A percentile compares a stretch with the other conserved stretches of the same genome.
These are phyloP conservation scores for Leucocoprinus leucothites DNA, from an alignment of 768 basidiomycete genomes.

Conservation along the genomic window DNA sequence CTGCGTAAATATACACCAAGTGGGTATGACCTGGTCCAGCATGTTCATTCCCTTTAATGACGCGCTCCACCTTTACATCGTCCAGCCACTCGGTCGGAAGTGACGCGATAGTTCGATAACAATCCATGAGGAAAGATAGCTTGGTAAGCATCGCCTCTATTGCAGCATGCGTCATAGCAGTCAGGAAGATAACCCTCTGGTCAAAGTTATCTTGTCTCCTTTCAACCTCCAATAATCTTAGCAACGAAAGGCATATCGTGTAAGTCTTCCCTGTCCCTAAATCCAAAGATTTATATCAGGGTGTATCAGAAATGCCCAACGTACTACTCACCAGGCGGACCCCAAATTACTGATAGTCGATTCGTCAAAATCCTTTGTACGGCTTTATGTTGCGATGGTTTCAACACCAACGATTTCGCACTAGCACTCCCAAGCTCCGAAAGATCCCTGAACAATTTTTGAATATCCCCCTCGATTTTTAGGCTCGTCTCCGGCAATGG, in stretches of 20 bases:
- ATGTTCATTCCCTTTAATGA: constrained; percentile 39
- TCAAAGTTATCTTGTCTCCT: constrained; percentile 25
- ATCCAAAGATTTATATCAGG: not conserved
- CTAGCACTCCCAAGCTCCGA: constrained; percentile 27
- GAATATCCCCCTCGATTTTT: constrained; percentile 35
- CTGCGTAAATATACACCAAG: constrained; percentile 38
- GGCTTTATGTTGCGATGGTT: constrained; percentile 45
- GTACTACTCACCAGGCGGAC: constrained; percentile 40
- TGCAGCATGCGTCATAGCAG: constrained; percentile 51
- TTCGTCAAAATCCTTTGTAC: constrained; percentile 40
- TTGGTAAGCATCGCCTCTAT: constrained; percentile 47
- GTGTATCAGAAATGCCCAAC: not conserved
- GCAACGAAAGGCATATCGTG: constrained; percentile 31
- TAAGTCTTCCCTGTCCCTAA: constrained; percentile 40
- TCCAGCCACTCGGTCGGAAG: constrained; percentile 40
- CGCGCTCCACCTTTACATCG: constrained; percentile 38
- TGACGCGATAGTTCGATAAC: constrained; percentile 33
- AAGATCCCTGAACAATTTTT: constrained; percentile 37
- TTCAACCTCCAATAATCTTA: constrained; percentile 43
- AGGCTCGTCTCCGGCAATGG: constrained; percentile 24
- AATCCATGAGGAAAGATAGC: constrained; percentile 31
- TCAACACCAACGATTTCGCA: constrained; percentile 39
- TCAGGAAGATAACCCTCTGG: constrained; percentile 41
- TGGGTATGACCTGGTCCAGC: constrained; percentile 27
- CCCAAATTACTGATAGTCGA: constrained; percentile 47